Evolutionary conservation across 176 grass and related monocot species (phyloP), one percentile per base, ranked within the genome.

Genomic region (Zea luxurians): DNA sequence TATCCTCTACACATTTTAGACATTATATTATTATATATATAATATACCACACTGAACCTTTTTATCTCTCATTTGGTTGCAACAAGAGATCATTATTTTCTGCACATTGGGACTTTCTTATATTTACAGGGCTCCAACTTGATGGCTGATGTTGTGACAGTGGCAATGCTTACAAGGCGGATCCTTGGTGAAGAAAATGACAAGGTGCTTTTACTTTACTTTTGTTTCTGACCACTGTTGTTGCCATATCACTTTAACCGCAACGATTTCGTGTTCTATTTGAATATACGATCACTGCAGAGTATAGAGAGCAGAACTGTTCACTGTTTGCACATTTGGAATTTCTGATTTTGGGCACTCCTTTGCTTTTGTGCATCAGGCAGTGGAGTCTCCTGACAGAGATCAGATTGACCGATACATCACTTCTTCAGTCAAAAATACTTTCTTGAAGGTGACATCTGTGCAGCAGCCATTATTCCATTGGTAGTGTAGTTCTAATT

Each of bases 171-270:
- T 58, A 89, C 83, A 70, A 82, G 85, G 68, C 78, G 96, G 42
- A 92, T 98, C 66, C 87, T 98, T 87, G 78, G 83, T 73, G 92
- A 98, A 95, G 96, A 98, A 95, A 90, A 84, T 83, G 88, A 92
- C 20, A 94, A 87, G 85, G 94, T 87, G 50, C 70, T 66, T 18
- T 71, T 67, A 71, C 38, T 48, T 59, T 46, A 73, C 67, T 38
- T 64, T 88, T 36, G 10, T 53, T 67, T 80, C 3, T 64, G 48
- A 82, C 71, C 35, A 60, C 59, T 52, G 16, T 41, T 66, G 54
- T 76, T 64, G 62, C 48, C 57, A 75, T 78, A 60, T 49, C 66
- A 41, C 48, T 83, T 79, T 43, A 78, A 64, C 4, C n/a, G 64
- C 55, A 55, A 41, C 44, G 71, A 17, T 67, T 7, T 79, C 41